Percentiles rank a stretch among this genome's conserved stretches.
phyloP scores from a whole-genome alignment of 164 flowering plant species.

The Houttuynia cordata region DNA sequence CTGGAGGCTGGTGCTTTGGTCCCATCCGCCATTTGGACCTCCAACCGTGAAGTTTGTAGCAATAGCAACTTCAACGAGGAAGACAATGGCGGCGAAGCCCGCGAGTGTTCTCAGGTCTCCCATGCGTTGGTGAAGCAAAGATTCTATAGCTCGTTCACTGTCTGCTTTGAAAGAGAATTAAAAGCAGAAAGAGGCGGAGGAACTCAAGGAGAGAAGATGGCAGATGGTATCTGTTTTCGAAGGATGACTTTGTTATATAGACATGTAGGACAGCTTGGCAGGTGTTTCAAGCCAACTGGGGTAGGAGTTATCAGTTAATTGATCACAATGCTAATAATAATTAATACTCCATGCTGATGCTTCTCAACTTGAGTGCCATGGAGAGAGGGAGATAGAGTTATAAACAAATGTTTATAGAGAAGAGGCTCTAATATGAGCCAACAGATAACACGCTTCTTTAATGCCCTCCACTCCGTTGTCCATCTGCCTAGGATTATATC shows the following conservation, averaged over 20 bases:
- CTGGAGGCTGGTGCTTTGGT: constrained; percentile 22
- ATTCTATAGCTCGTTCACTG: too few relatives aligned
- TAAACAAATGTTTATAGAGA: too few relatives aligned
- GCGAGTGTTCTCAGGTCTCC: constrained; percentile 13
- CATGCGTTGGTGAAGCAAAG: background rate
- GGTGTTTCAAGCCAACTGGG: background rate
- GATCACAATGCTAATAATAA: too few relatives aligned
- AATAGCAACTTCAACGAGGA: constrained; percentile 23
- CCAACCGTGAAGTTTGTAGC: constrained; percentile 43
- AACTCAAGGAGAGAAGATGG: background rate
- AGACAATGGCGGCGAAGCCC: constrained; percentile 21
- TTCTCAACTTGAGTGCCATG: too few relatives aligned
- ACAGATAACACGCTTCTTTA: too few relatives aligned
- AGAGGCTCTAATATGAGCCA: too few relatives aligned
- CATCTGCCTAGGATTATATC: too few relatives aligned
- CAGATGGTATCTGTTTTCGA: background rate
- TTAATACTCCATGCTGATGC: too few relatives aligned
- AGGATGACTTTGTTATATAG: background rate
- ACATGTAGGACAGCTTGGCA: background rate
- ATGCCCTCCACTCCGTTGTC: too few relatives aligned
- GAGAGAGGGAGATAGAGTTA: too few relatives aligned
- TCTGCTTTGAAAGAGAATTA: background rate
- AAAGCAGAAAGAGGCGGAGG: too few relatives aligned
- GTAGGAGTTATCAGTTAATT: background rate
- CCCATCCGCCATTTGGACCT: constrained; percentile 47